Evolutionary conservation across 768 basidiomycete species (phyloP).

Genomic region (Mycena filopes): DNA sequence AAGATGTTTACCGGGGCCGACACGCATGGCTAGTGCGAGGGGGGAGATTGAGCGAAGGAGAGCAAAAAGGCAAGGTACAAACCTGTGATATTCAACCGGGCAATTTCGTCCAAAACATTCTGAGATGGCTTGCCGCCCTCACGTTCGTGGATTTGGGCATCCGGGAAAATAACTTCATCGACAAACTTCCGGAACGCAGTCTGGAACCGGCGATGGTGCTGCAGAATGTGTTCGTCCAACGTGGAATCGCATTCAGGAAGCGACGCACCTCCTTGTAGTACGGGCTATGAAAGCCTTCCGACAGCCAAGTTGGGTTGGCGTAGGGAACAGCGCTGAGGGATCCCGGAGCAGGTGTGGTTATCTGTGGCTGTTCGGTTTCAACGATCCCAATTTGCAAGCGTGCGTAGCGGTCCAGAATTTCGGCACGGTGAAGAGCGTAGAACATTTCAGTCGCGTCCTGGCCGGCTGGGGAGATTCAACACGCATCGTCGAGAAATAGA

Average conservation of each 20-base stretch:
- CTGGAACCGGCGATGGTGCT: conserved; percentile 75
- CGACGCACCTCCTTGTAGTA: conserved; percentile 6
- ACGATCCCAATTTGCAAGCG: conserved; percentile 73
- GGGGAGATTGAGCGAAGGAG: too few relatives aligned
- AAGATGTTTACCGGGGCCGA: conserved; percentile 93
- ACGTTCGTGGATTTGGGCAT: conserved; percentile 65
- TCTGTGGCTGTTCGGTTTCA: conserved; percentile 61
- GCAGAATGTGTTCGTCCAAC: conserved; percentile 26
- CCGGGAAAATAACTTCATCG: conserved; percentile 75
- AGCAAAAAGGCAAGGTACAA: too few relatives aligned
- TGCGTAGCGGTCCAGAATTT: conserved; percentile 58
- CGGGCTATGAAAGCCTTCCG: conserved; percentile 26
- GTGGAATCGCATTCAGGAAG: background rate
- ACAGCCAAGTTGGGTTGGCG: conserved; percentile 78
- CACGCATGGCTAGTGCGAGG: conserved; percentile 91
- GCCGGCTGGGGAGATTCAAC: conserved; percentile 66
- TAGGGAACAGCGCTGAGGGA: conserved; percentile 76
- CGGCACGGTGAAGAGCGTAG: conserved; percentile 38
- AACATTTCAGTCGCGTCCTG: conserved; percentile 69
- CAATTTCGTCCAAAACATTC: conserved; percentile 70
- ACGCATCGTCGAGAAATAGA: background rate
- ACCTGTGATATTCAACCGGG: conserved; percentile 68
- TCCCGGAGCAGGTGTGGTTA: conserved; percentile 58
- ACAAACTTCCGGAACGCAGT: conserved; percentile 74
- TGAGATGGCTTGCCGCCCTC: conserved; percentile 74